Evolutionary conservation across 306 rosid genomes (phyloP).

Genomic region (Corylus americana): DNA sequence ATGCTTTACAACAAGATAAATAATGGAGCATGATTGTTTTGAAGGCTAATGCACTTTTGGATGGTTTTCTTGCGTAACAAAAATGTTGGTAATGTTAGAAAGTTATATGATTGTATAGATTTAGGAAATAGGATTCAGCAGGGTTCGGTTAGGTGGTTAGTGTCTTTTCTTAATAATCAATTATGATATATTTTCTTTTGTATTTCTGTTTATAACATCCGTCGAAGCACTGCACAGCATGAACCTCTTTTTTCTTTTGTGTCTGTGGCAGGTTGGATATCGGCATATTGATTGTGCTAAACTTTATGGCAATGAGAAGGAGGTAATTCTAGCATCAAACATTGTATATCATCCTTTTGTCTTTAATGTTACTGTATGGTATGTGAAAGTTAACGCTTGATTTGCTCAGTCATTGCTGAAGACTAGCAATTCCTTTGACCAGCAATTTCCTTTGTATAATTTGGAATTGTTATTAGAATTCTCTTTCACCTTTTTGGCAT

Average conservation of each 20-base stretch:
- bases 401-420: background rate
- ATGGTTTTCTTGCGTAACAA: background rate
- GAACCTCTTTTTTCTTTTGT: background rate
- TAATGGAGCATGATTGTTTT: background rate
- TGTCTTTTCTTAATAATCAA: background rate
- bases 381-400: background rate
- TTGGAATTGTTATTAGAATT: background rate
- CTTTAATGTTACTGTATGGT: background rate
- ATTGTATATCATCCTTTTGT: background rate
- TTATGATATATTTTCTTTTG: no score
- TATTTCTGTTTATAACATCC: background rate
- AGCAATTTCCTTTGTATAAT: background rate
- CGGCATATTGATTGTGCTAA: constrained; percentile 71
- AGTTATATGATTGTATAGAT: background rate
- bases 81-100: background rate
- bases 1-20: no score
- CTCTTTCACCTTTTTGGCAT: background rate
- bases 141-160: background rate
- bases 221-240: background rate
- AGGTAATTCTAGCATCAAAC: constrained; percentile 33
- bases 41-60: background rate
- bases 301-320: constrained; percentile 53
- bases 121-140: background rate
- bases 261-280: constrained; percentile 52
- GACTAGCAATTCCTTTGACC: background rate